Conservation (phyloP, 2,329 filamentous ascomycete genomes). For the Fusarium circinatum region DNA sequence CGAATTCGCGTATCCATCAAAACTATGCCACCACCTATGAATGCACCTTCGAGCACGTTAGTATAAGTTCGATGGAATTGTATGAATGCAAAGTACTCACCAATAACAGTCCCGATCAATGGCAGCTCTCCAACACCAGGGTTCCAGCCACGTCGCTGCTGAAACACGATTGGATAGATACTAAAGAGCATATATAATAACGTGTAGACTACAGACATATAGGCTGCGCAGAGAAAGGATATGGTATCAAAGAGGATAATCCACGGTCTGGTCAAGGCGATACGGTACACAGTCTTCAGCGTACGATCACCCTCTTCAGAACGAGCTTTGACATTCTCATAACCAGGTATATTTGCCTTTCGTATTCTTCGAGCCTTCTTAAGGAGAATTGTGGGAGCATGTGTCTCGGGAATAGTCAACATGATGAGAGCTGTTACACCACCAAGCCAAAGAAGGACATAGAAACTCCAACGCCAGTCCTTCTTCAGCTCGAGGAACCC, state of each 20-base stretch:
- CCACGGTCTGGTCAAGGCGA: conserved; percentile 76
- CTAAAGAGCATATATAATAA: conserved; percentile 78
- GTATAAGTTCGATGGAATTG: too few species aligned
- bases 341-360: conserved; percentile 30
- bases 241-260: conserved; percentile 82
- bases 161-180: conserved; percentile 73
- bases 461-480: conserved; percentile 66
- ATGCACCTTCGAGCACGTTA: conserved; percentile 16
- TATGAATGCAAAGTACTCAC: background rate
- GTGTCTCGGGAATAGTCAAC: conserved; percentile 86
- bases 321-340: conserved; percentile 25
- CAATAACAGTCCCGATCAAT: conserved; percentile 34
- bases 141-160: conserved; percentile 51
- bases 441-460: conserved; percentile 69
- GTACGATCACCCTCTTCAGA: conserved; percentile 14
- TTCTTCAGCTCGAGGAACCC: conserved; percentile 75
- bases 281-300: conserved; percentile 62
- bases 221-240: conserved; percentile 80
- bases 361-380: conserved; percentile 27
- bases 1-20: conserved; percentile 26
- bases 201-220: conserved; percentile 82
- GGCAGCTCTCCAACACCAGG: conserved; percentile 32
- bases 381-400: conserved; percentile 76
- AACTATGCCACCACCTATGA: conserved; percentile 25
- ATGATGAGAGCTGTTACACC: conserved; percentile 83